Evolutionary conservation across 1,139 yeast genomes (phyloP).

Genomic region (Nakaseomyces uthaithaninus): DNA sequence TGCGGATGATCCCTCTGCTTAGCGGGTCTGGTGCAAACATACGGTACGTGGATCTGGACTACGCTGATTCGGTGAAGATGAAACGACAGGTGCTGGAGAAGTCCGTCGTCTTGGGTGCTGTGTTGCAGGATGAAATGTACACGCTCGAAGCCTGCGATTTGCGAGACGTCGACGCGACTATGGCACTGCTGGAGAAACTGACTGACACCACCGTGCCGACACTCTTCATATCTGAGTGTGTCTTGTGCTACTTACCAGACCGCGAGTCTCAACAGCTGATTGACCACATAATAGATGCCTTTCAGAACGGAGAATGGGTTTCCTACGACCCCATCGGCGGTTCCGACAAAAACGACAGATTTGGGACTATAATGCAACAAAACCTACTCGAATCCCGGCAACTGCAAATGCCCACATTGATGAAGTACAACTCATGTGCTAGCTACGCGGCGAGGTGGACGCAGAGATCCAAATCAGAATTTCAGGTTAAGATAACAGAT

Average conservation of each 20-base stretch:
- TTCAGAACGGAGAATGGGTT: conserved; percentile 37
- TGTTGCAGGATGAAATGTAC: conserved; percentile 1
- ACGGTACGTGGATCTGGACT: conserved; percentile 68
- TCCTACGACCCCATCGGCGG: conserved; percentile 85
- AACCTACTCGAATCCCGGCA: conserved; percentile 62
- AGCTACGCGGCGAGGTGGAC: conserved; percentile 39
- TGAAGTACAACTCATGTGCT: conserved; percentile 42
- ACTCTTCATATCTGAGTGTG: conserved; percentile 77
- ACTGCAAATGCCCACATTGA: conserved; percentile 58
- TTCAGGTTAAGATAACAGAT: conserved; percentile 39
- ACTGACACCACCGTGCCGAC: conserved; percentile 50
- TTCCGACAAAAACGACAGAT: conserved; percentile 45
- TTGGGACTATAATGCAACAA: conserved; percentile 74
- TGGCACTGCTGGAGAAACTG: conserved; percentile 12
- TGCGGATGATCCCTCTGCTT: conserved; percentile 39
- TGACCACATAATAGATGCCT: conserved; percentile 32
- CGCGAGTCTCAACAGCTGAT: conserved; percentile 48
- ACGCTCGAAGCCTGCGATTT: conserved; percentile 24
- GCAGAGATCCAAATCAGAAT: conserved; percentile 16
- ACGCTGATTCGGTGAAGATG: conserved; percentile 49
- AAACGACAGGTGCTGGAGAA: conserved; percentile 43
- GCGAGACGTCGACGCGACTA: conserved; percentile 16
- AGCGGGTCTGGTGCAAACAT: conserved; percentile 26
- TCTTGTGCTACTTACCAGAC: conserved; percentile 70
- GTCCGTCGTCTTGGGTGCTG: conserved; percentile 9